Conservation (phyloP, 1,139 yeast species). For the Kluyveromyces sp. region DNA sequence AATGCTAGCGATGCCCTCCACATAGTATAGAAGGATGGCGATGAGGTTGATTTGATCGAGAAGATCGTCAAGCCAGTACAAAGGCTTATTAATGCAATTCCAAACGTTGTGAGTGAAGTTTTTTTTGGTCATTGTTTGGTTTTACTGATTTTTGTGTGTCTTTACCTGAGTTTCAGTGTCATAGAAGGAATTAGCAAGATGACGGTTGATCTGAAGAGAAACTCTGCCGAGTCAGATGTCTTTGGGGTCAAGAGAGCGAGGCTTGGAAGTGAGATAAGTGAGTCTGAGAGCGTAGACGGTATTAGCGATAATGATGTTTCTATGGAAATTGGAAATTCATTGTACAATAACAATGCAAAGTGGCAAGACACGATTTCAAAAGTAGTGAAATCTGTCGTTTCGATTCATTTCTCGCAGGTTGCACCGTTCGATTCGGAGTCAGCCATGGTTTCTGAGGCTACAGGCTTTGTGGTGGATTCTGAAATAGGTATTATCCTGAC, state of each 20-base stretch:
- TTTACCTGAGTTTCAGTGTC: not conserved
- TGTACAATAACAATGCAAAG: slow-evolving; percentile 26
- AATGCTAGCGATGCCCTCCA: not conserved
- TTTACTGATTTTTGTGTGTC: not conserved
- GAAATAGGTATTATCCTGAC: slow-evolving; percentile 76
- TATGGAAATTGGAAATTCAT: not conserved
- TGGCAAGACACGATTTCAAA: slow-evolving; percentile 83
- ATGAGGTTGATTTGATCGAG: too few relatives aligned
- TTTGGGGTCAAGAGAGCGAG: not conserved
- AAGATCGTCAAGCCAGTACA: too few relatives aligned
- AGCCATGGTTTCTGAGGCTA: slow-evolving; percentile 80
- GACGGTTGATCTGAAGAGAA: slow-evolving; percentile 2
- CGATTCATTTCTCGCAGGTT: slow-evolving; percentile 85
- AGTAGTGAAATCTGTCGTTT: slow-evolving; percentile 82
- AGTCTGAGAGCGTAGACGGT: slow-evolving; percentile 1
- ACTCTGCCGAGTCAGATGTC: not conserved
- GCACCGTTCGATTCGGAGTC: slow-evolving; percentile 80
- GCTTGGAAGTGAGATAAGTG: not conserved
- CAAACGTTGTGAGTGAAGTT: too few relatives aligned
- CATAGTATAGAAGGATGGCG: not conserved
- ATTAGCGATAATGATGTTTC: slow-evolving; percentile 1
- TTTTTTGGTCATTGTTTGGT: too few relatives aligned
- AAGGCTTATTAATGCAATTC: too few relatives aligned
- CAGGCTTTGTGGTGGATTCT: slow-evolving; percentile 92
- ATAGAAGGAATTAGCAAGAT: not conserved